phyloP scores from a whole-genome alignment of 306 rosid species.

The Cucumis cinereus region DNA sequence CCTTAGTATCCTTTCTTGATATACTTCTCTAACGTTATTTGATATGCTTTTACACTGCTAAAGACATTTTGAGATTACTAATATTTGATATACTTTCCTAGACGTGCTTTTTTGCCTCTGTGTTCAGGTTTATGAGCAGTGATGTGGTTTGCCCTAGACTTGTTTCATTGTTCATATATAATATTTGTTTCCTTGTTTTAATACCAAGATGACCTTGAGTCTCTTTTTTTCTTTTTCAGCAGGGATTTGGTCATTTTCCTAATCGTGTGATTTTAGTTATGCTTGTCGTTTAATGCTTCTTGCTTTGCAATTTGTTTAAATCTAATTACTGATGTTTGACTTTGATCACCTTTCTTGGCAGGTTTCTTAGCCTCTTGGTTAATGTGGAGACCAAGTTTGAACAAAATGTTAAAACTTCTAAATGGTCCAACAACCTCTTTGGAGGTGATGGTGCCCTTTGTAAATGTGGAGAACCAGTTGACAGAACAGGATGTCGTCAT shows the following conservation, averaged over 20 bases:
- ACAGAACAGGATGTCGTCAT: background rate
- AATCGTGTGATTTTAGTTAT: constrained; percentile 25
- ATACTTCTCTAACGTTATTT: background rate
- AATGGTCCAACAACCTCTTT: background rate
- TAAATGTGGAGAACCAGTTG: background rate
- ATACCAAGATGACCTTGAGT: constrained; percentile 25
- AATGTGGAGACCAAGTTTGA: background rate
- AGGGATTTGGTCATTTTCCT: constrained; percentile 38
- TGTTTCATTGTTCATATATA: constrained; percentile 5
- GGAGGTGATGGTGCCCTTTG: background rate
- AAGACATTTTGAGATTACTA: background rate
- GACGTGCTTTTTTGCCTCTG: constrained; percentile 10
- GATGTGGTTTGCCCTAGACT: constrained; percentile 14
- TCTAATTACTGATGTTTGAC: background rate
- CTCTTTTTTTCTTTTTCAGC: constrained; percentile 37
- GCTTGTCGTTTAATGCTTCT: background rate
- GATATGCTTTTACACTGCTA: background rate
- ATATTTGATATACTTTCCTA: background rate
- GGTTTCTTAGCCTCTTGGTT: background rate
- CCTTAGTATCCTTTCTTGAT: background rate
- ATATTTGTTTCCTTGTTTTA: constrained; percentile 13
- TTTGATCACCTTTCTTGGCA: background rate
- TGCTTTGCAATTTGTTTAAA: background rate
- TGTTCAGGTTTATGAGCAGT: constrained; percentile 27
- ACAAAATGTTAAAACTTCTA: background rate